A percentile compares a stretch with the other conserved stretches of the same genome.
Conservation (phyloP, 2,329 filamentous ascomycete species). For the Pseudocercospora macadamiae region DNA sequence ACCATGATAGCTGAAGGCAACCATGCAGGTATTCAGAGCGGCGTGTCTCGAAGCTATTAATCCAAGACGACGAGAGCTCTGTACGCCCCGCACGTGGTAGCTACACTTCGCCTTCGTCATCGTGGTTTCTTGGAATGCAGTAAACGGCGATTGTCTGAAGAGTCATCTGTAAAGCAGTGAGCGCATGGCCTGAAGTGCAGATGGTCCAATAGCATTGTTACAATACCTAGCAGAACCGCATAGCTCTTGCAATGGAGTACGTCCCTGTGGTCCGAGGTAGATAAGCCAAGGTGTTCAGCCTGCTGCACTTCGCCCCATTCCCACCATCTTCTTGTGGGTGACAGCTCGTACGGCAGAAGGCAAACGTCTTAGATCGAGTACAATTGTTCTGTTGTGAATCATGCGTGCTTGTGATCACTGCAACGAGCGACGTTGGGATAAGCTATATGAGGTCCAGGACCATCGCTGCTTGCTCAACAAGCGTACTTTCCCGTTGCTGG, state of each 20-base stretch:
- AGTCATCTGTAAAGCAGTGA: background rate
- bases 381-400: constrained; percentile 1
- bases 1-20: background rate
- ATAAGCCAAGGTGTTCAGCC: constrained; percentile 3
- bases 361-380: background rate
- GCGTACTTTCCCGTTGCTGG: background rate
- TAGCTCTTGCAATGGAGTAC: background rate
- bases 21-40: background rate
- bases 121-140: background rate
- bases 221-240: background rate
- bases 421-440: background rate
- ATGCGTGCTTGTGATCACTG: background rate
- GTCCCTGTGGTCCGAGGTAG: background rate
- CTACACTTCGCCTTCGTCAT: background rate
- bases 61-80: background rate
- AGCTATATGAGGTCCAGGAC: background rate
- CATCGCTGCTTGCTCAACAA: background rate
- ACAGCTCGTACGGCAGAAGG: background rate
- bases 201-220: background rate
- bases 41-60: background rate
- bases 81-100: background rate
- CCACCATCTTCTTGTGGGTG: background rate
- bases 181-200: background rate
- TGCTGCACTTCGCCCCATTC: constrained; percentile 1
- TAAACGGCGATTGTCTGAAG: background rate